Conservation (phyloP, 257 asterid genomes). For the Petunia secreta region DNA sequence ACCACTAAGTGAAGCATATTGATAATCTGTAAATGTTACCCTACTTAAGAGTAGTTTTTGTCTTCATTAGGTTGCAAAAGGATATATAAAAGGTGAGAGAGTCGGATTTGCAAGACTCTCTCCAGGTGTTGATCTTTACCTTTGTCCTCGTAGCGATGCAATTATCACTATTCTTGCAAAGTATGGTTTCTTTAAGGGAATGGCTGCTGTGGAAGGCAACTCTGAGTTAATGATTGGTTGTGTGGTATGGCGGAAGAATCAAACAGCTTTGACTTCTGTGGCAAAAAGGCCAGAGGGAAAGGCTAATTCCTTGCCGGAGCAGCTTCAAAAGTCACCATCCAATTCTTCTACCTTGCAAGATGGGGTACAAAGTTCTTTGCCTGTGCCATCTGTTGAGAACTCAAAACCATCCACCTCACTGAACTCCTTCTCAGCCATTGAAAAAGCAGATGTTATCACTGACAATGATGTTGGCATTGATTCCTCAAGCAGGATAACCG, state of each 20-base stretch:
- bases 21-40: constrained; percentile 19
- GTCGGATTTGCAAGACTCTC: constrained; percentile 38
- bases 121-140: constrained; percentile 29
- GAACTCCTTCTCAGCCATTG: constrained; percentile 10
- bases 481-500: constrained; percentile 20
- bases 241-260: constrained; percentile 40
- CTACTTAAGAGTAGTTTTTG: not conserved
- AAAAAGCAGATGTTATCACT: constrained; percentile 14
- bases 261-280: constrained; percentile 9
- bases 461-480: constrained; percentile 8
- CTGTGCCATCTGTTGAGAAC: constrained; percentile 12
- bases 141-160: constrained; percentile 35
- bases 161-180: constrained; percentile 39
- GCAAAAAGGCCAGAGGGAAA: constrained; percentile 14
- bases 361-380: constrained; percentile 1
- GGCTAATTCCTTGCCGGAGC: constrained; percentile 13
- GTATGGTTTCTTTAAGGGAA: constrained; percentile 31
- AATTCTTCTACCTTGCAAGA: constrained; percentile 10
- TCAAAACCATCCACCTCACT: constrained; percentile 2
- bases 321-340: constrained; percentile 21
- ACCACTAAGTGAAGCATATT: constrained; percentile 7
- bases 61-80: constrained; percentile 33
- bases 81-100: constrained; percentile 27
- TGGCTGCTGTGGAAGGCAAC: constrained; percentile 29
- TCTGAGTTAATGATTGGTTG: constrained; percentile 39